These are phyloP conservation scores for Metschnikowia santaceciliae DNA, from an alignment of 805 yeast genomes.

Conservation along the genomic window DNA sequence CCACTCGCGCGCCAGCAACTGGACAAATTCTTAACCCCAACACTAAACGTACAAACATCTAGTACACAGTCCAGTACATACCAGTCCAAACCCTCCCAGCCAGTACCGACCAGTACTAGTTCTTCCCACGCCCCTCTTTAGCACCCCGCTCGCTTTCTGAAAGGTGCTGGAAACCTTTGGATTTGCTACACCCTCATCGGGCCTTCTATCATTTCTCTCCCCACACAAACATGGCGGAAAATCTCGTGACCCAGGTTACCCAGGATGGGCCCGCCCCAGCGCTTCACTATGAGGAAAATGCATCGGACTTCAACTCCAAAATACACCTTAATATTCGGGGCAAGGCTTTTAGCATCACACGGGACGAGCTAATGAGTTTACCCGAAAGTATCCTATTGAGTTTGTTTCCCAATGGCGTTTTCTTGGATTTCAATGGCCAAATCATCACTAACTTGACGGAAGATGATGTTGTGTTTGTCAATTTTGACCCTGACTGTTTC, in stretches of 20 bases:
- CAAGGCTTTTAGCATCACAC: conserved; percentile 63
- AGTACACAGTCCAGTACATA: neutral
- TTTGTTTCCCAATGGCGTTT: conserved; percentile 86
- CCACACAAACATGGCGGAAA: conserved; percentile 31
- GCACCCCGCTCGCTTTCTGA: conserved; percentile 2
- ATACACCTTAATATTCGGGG: conserved; percentile 81
- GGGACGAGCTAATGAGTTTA: conserved; percentile 85
- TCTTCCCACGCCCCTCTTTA: neutral
- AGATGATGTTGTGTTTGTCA: conserved; percentile 73
- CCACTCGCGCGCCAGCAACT: conserved; percentile 1
- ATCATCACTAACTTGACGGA: conserved; percentile 77
- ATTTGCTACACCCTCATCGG: neutral
- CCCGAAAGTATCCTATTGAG: conserved; percentile 89
- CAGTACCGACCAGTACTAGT: too few relatives aligned
- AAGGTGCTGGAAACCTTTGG: conserved; percentile 21
- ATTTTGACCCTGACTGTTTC: conserved; percentile 84
- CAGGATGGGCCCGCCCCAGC: conserved; percentile 28
- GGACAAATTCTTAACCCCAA: conserved; percentile 1
- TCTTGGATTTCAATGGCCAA: conserved; percentile 70
- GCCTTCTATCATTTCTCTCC: neutral
- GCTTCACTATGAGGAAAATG: conserved; percentile 20
- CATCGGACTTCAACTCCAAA: conserved; percentile 53
- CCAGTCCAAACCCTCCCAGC: too few relatives aligned
- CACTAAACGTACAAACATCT: conserved; percentile 1
- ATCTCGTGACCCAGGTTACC: conserved; percentile 71